These are phyloP conservation scores for Pseudopithomyces maydicus DNA, from an alignment of 2,329 filamentous ascomycete genomes.

Conservation along the genomic window DNA sequence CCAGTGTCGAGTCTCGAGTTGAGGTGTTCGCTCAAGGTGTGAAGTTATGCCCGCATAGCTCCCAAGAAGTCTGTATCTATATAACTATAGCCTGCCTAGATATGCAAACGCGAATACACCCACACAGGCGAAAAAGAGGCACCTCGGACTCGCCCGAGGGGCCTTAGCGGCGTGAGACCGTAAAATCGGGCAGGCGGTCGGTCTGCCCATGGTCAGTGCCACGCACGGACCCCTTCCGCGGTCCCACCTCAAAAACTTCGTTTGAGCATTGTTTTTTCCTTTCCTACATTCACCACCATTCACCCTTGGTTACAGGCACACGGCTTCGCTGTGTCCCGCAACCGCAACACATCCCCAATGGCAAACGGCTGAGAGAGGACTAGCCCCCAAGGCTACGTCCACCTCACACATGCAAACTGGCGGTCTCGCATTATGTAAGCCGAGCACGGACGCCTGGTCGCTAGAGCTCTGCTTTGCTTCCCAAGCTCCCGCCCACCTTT, in stretches of 20 bases:
- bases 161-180: background rate
- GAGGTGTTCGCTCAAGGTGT: no score
- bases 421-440: background rate
- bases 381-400: background rate
- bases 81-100: background rate
- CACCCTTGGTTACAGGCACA: no score
- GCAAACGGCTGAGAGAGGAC: background rate
- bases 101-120: no score
- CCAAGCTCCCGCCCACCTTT: constrained; percentile 20
- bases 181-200: background rate
- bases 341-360: background rate
- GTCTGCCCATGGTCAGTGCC: background rate
- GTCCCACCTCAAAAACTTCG: constrained; percentile 7
- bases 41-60: constrained; percentile 9
- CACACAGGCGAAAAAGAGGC: background rate
- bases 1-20: no score
- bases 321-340: background rate
- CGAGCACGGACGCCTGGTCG: constrained; percentile 8
- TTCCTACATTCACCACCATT: background rate
- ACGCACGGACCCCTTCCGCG: background rate
- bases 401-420: background rate
- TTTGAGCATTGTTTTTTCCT: background rate
- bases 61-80: background rate
- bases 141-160: background rate
- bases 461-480: constrained; percentile 31